phyloP scores from a whole-genome alignment of 345 rosid genomes.

The Syzygium grande region DNA sequence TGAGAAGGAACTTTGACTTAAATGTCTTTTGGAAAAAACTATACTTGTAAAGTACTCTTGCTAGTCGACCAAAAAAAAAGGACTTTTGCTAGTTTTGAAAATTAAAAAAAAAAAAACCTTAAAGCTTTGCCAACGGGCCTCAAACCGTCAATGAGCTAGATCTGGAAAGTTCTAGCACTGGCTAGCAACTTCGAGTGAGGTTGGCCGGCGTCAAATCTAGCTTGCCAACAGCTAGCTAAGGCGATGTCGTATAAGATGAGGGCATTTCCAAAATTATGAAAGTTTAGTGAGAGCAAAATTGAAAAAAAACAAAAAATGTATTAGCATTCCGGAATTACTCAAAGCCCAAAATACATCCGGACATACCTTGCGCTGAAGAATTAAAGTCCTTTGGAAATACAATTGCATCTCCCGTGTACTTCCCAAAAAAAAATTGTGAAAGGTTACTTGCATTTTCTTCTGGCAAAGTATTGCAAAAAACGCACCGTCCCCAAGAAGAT shows the following conservation, averaged over 20 bases:
- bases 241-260: fast-evolving
- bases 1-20: too few relatives aligned
- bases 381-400: not conserved
- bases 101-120: not conserved
- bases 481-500: not conserved
- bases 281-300: not conserved
- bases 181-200: fast-evolving
- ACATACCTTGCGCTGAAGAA: too few relatives aligned
- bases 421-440: not conserved
- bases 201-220: fast-evolving
- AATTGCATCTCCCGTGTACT: not conserved
- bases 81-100: too few relatives aligned
- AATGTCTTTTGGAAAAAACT: too few relatives aligned
- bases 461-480: not conserved
- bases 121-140: not conserved
- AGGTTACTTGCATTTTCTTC: not conserved
- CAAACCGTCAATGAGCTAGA: fast-evolving
- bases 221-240: fast-evolving
- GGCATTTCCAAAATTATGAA: not conserved
- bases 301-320: not conserved
- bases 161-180: not conserved
- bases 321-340: not conserved
- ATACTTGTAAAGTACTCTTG: not conserved
- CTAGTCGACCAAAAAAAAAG: too few relatives aligned
- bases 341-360: not conserved